These are phyloP conservation scores for Sarocladium oryzae DNA, from an alignment of 2,329 filamentous ascomycete genomes.

Conservation along the genomic window DNA sequence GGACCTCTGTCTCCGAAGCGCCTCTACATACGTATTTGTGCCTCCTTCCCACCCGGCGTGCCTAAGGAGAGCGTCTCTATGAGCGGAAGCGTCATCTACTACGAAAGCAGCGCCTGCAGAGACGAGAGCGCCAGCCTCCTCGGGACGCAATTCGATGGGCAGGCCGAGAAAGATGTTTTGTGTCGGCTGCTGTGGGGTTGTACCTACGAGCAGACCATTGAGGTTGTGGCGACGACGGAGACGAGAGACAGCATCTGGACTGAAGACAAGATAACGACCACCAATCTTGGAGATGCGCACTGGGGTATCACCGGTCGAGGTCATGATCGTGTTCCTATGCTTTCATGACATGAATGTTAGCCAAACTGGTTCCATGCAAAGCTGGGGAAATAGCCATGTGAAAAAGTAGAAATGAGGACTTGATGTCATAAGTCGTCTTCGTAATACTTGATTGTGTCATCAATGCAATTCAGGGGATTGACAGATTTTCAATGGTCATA, in stretches of 20 bases:
- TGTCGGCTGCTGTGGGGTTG: conserved; percentile 84
- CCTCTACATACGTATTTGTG: conserved; percentile 58
- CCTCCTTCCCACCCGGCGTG: background rate
- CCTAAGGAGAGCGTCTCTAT: conserved; percentile 55
- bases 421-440: conserved; percentile 37
- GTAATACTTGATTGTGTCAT: conserved; percentile 36
- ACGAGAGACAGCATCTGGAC: conserved; percentile 70
- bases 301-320: conserved; percentile 24
- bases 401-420: conserved; percentile 13
- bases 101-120: conserved; percentile 71
- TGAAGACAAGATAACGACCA: conserved; percentile 83
- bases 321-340: background rate
- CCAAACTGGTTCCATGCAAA: conserved; percentile 5
- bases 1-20: conserved; percentile 38
- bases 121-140: conserved; percentile 79
- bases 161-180: conserved; percentile 91
- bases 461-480: conserved; percentile 50
- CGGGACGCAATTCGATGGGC: conserved; percentile 82
- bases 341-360: background rate
- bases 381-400: background rate
- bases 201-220: conserved; percentile 79
- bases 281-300: conserved; percentile 77
- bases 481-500: conserved; percentile 48
- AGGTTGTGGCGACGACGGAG: conserved; percentile 77
- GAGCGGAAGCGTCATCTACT: conserved; percentile 70